These are phyloP conservation scores for Trypanosomatidae sp. DNA, from an alignment of 208 protist species.

Conservation along the genomic window DNA sequence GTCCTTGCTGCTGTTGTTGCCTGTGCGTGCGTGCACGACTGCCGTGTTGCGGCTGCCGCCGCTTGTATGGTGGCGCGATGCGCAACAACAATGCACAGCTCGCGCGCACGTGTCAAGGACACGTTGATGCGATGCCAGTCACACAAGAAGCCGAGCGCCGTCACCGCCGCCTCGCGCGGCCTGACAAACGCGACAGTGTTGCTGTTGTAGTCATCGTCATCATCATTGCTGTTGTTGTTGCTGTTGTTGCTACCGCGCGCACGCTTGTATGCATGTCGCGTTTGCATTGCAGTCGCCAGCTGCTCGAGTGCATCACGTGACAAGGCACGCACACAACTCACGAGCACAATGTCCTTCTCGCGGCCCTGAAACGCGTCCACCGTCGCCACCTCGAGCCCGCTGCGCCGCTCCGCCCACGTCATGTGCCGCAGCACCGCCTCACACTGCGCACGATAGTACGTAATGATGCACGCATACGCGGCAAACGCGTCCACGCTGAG, in stretches of 20 bases:
- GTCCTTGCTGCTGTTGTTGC: no score
- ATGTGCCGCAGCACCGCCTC: conserved; percentile 25
- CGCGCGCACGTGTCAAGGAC: conserved; percentile 82
- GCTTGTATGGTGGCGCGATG: conserved; percentile 20
- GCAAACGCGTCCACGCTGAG: conserved; percentile 40
- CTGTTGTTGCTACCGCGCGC: conserved; percentile 1
- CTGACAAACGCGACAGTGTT: neutral
- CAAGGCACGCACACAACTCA: conserved; percentile 81
- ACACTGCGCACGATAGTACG: conserved; percentile 71
- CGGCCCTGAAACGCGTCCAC: conserved; percentile 92
- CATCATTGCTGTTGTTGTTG: neutral
- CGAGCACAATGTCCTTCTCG: conserved; percentile 88
- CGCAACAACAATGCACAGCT: conserved; percentile 69
- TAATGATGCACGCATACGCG: conserved; percentile 52
- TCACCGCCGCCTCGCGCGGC: conserved; percentile 1
- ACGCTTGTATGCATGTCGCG: conserved; percentile 18
- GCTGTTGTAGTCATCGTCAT: conserved; percentile 5
- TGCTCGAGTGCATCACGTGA: conserved; percentile 6
- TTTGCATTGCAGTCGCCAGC: conserved; percentile 1
- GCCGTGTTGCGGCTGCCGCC: conserved; percentile 7
- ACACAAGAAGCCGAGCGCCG: conserved; percentile 78
- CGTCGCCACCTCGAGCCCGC: conserved; percentile 67
- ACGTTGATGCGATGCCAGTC: conserved; percentile 89
- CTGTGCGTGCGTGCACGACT: no score
- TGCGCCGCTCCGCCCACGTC: conserved; percentile 27